These are phyloP conservation scores for Trichomonascaceae sp. DNA, from an alignment of 1,139 yeast genomes.

Conservation along the genomic window DNA sequence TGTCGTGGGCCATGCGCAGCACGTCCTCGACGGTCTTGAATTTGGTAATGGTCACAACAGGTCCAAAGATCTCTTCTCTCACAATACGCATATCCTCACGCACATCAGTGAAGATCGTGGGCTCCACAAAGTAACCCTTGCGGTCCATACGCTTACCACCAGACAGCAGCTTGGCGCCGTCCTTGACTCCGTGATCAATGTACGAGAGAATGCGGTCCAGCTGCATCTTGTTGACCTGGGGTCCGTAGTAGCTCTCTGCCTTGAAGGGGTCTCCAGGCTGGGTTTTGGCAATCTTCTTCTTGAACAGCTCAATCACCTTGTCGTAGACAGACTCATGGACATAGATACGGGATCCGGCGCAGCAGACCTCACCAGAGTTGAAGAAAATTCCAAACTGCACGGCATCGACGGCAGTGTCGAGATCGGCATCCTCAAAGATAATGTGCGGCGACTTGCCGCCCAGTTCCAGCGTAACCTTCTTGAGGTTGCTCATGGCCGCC, in stretches of 20 bases:
- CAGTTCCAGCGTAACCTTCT: slow-evolving; percentile 70
- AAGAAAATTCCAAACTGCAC: slow-evolving; percentile 51
- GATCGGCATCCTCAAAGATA: slow-evolving; percentile 60
- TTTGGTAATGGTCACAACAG: slow-evolving; percentile 63
- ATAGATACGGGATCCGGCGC: slow-evolving; percentile 75
- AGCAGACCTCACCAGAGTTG: slow-evolving; percentile 81
- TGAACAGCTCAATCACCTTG: slow-evolving; percentile 44
- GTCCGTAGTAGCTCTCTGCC: slow-evolving; percentile 63
- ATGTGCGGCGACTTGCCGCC: slow-evolving; percentile 82
- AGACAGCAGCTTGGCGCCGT: slow-evolving; percentile 61
- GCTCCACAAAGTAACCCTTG: slow-evolving; percentile 66
- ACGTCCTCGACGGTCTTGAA: slow-evolving; percentile 63
- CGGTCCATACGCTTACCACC: slow-evolving; percentile 57
- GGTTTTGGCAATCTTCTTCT: slow-evolving; percentile 36
- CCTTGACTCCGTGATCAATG: slow-evolving; percentile 58
- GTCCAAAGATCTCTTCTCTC: slow-evolving; percentile 72
- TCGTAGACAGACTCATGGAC: slow-evolving; percentile 67
- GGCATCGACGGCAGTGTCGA: slow-evolving; percentile 48
- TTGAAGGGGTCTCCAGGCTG: slow-evolving; percentile 63
- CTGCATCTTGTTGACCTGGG: slow-evolving; percentile 69
- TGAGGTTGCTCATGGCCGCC: slow-evolving; percentile 54
- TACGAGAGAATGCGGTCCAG: slow-evolving; percentile 61
- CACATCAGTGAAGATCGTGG: slow-evolving; percentile 59
- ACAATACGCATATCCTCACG: slow-evolving; percentile 48
- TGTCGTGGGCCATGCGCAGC: slow-evolving; percentile 53